Base-by-base conservation (phyloP, 2,329 filamentous ascomycete genomes). In the Botrytis hyacinthi region DNA sequence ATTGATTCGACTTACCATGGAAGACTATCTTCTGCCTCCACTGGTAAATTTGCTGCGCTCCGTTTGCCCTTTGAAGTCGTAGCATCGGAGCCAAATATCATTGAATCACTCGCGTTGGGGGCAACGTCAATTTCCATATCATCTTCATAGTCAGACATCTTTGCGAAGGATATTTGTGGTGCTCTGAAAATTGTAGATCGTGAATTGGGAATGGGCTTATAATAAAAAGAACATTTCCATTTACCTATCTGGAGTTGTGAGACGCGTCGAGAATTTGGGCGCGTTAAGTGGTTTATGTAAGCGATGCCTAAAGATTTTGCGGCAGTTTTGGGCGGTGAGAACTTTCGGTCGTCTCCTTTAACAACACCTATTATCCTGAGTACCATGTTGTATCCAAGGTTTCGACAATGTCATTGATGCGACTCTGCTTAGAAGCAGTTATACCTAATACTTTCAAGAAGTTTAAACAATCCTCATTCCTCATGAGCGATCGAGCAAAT, bases 1-100 rank as follows among this genome's bases (percentile, higher is more conserved):
- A 0, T 48, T 12, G 9, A 26, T 26, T 9, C 20, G 44, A 16
- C 84, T 76, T 81, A 97, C 95, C 96, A 99, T 84, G 96, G 96
- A 29, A 99, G 83, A 76, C 92, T 95, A 82, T 99, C 96, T 82
- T 97, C 93, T 68, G 95, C 94, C 83, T 97, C 94, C 9, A 99
- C 90, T 0, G 96, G 96, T 68, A 99, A 86, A 81, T 99, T 97
- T 57, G 95, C 95, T 66, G 93, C 93, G 79, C 92, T 95, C 79
- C 94, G 89, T 84, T 98, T 98, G 81, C 95, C 95, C 83, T 98
- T 97, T 20, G 87, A 89, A 78, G 89, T 89, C 26, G 87, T 89
- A 78, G 90, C 89, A 76, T 93, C 90, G 40, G 93, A 92, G 73
- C 90, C 92, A 83, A 98, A 98, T 73, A 86, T 83, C 70, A 91